phyloP scores from a whole-genome alignment of 2,329 filamentous ascomycete species.

The Exophiala aquamarina region DNA sequence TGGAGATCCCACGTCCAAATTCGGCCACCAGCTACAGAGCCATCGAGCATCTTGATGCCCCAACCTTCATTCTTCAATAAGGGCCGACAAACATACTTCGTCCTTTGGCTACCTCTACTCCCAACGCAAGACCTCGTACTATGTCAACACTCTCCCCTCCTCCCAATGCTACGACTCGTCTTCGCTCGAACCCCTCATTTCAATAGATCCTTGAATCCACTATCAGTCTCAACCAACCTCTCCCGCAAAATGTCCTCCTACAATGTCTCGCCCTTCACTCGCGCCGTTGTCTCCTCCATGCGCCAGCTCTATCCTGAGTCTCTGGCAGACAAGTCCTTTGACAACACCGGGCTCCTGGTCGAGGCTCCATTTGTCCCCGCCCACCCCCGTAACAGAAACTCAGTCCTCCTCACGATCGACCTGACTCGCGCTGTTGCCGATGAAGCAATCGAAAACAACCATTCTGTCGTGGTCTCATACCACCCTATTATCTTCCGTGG shows the following conservation, averaged over 20 bases:
- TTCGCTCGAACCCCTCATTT: constrained; percentile 1
- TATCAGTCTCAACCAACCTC: constrained; percentile 1
- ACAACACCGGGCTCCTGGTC: constrained; percentile 85
- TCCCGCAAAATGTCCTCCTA: constrained; percentile 14
- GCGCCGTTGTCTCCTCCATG: constrained; percentile 75
- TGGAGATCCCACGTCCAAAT: not conserved
- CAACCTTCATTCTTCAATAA: no score
- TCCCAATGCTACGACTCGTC: constrained; percentile 13
- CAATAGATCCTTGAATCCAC: not conserved
- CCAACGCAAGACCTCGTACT: no score
- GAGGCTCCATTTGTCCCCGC: constrained; percentile 65
- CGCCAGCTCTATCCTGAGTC: constrained; percentile 83
- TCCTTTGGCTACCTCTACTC: no score
- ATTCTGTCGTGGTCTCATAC: constrained; percentile 83
- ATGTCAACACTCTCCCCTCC: not conserved
- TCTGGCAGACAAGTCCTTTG: constrained; percentile 85
- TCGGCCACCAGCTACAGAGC: not conserved
- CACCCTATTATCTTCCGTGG: constrained; percentile 96
- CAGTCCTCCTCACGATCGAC: constrained; percentile 82
- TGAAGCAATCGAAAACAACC: constrained; percentile 77
- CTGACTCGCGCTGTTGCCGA: constrained; percentile 85
- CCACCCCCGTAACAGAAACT: constrained; percentile 58
- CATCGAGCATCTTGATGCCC: no score
- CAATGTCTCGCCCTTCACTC: constrained; percentile 59
- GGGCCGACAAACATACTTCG: no score